Percentiles rank a stretch among this genome's conserved stretches.
phyloP scores from a whole-genome alignment of 1,139 yeast genomes.

The Pichia sp. region DNA sequence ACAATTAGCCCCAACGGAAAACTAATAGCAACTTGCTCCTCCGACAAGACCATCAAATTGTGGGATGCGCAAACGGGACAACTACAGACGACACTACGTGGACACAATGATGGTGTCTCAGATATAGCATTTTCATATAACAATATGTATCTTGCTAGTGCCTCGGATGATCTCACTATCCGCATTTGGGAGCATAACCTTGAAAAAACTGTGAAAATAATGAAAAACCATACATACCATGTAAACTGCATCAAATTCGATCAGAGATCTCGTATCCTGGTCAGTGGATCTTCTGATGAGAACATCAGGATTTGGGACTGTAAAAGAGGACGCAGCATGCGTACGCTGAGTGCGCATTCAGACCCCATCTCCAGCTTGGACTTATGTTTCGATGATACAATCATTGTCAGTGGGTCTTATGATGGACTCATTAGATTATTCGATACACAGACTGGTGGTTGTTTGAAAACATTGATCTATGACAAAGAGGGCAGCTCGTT shows the following conservation, averaged over 20 bases:
- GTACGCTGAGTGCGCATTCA: conserved; percentile 87
- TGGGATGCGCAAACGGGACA: conserved; percentile 25
- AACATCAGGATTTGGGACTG: conserved; percentile 90
- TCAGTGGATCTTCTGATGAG: conserved; percentile 87
- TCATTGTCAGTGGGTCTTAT: conserved; percentile 80
- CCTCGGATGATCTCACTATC: conserved; percentile 79
- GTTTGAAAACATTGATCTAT: conserved; percentile 80
- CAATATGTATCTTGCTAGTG: conserved; percentile 68
- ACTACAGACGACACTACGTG: conserved; percentile 37
- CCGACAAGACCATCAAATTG: conserved; percentile 38
- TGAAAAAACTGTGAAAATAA: conserved; percentile 47
- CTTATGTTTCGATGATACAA: conserved; percentile 71
- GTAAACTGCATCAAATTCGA: conserved; percentile 70
- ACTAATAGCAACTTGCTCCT: conserved; percentile 47
- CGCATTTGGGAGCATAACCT: conserved; percentile 60
- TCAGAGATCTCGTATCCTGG: conserved; percentile 66
- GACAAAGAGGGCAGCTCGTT: conserved; percentile 58
- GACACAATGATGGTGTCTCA: conserved; percentile 66
- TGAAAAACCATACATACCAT: conserved; percentile 82
- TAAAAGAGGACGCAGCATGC: conserved; percentile 58
- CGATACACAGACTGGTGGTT: conserved; percentile 85
- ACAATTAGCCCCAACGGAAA: conserved; percentile 63
- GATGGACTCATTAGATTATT: conserved; percentile 76
- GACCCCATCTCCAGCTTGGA: conserved; percentile 81
- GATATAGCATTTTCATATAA: conserved; percentile 74